Percentiles rank a stretch among this genome's conserved stretches.
Conservation (phyloP, 139 green algal genomes). For the Coccomyxa sp. region DNA sequence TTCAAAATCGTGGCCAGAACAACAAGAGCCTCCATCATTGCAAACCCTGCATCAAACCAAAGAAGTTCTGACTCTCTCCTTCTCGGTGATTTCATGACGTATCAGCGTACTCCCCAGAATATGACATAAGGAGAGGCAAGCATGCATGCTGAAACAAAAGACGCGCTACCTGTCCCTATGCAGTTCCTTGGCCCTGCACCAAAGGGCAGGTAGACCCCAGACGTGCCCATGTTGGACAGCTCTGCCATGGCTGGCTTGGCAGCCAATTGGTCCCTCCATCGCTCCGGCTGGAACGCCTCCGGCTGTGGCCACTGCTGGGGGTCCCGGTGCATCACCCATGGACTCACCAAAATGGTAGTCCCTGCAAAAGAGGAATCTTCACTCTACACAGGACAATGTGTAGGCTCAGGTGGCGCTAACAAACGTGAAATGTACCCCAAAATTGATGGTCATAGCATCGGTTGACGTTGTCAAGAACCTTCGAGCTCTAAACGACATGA, state of each 20-base stretch:
- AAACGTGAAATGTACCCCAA: too few relatives aligned
- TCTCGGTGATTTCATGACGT: too few relatives aligned
- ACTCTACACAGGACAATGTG: too few relatives aligned
- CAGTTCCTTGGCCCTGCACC: conserved; percentile 77
- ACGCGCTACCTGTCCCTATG: conserved; percentile 62
- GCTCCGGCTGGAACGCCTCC: conserved; percentile 49
- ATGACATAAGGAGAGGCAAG: not conserved
- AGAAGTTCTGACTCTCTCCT: not conserved
- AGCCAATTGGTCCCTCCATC: conserved; percentile 51
- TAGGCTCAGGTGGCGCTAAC: too few relatives aligned
- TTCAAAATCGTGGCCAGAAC: conserved; percentile 62
- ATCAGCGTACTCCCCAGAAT: too few relatives aligned
- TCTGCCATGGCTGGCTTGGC: not conserved
- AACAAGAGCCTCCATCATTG: conserved; percentile 82
- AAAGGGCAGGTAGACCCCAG: conserved; percentile 67
- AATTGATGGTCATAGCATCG: too few relatives aligned
- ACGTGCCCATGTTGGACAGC: conserved; percentile 55
- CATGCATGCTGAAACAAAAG: not conserved
- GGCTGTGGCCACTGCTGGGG: conserved; percentile 36
- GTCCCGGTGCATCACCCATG: conserved; percentile 80
- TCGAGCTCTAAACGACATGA: too few relatives aligned
- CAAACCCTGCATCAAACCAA: conserved; percentile 53
- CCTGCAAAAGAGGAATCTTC: conserved; percentile 13
- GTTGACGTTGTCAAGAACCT: too few relatives aligned
- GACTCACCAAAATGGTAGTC: conserved; percentile 71